Percentiles rank a stretch among this genome's conserved stretches.
Conservation (phyloP, 2,329 filamentous ascomycete species). For the Epichloe sibirici region DNA sequence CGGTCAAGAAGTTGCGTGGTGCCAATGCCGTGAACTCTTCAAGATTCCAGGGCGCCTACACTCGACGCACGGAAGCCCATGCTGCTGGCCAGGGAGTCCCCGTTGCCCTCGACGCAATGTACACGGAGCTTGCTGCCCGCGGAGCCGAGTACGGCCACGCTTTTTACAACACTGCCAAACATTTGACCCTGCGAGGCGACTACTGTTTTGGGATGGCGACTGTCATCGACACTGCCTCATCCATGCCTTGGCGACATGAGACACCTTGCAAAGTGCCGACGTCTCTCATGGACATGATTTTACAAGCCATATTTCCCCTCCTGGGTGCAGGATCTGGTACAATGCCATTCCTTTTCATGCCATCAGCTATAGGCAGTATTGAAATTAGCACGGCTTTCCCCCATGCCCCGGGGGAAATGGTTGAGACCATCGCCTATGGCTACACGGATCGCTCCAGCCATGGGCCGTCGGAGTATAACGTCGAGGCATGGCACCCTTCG, state of each 20-base stretch:
- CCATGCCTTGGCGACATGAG: constrained; percentile 34
- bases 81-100: neutral
- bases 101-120: constrained; percentile 12
- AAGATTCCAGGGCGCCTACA: neutral
- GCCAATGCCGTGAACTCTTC: constrained; percentile 12
- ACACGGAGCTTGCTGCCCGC: constrained; percentile 12
- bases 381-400: constrained; percentile 15
- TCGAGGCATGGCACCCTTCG: constrained; percentile 21
- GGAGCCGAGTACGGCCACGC: constrained; percentile 16
- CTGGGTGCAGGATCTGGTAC: constrained; percentile 21
- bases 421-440: constrained; percentile 17
- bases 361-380: constrained; percentile 19
- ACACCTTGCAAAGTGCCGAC: constrained; percentile 31
- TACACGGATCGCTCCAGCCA: constrained; percentile 10
- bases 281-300: constrained; percentile 31
- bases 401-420: constrained; percentile 17
- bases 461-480: constrained; percentile 20
- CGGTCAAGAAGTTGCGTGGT: constrained; percentile 14
- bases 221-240: constrained; percentile 28
- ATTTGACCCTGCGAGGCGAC: constrained; percentile 15
- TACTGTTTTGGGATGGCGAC: constrained; percentile 5
- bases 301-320: constrained; percentile 28
- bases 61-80: neutral
- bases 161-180: constrained; percentile 12
- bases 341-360: constrained; percentile 25